Conservation (phyloP, 345 rosid species). For the Arabidopsis suecica region DNA sequence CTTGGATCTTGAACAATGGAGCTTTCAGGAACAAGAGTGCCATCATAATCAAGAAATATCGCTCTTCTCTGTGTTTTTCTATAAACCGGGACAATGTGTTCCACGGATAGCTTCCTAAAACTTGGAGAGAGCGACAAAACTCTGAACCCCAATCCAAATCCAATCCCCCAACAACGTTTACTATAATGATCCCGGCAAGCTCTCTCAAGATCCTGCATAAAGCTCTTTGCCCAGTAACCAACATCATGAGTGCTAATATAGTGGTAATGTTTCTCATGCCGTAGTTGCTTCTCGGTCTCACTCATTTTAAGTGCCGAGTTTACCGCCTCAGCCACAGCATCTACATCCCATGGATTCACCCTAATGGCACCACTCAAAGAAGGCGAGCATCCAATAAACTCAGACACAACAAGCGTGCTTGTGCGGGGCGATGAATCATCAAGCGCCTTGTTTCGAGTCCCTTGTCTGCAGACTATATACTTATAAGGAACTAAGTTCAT, state of each 20-base stretch:
- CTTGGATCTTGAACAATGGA: constrained; percentile 47
- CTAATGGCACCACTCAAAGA: constrained; percentile 58
- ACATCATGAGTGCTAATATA: constrained; percentile 62
- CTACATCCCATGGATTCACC: constrained; percentile 55
- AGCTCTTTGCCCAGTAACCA: constrained; percentile 62
- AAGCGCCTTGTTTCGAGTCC: constrained; percentile 22
- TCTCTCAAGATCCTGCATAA: constrained; percentile 54
- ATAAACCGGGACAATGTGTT: constrained; percentile 44
- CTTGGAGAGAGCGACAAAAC: constrained; percentile 52
- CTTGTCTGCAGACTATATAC: constrained; percentile 52
- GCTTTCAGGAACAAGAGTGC: constrained; percentile 48
- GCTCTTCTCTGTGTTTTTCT: constrained; percentile 45
- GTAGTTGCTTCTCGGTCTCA: constrained; percentile 48
- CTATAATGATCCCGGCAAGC: constrained; percentile 51
- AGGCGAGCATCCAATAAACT: constrained; percentile 58
- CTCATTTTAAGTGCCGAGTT: constrained; percentile 46
- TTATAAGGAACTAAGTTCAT: constrained; percentile 58
- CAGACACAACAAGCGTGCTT: constrained; percentile 51
- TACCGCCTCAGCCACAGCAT: constrained; percentile 51
- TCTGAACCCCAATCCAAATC: constrained; percentile 51
- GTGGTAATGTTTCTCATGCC: constrained; percentile 53
- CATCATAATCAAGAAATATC: constrained; percentile 56
- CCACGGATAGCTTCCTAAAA: constrained; percentile 49
- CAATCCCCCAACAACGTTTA: constrained; percentile 54
- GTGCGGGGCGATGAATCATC: constrained; percentile 40